Evolutionary conservation across 441 rosid species (phyloP).

Genomic region (Mallotus repandus): DNA sequence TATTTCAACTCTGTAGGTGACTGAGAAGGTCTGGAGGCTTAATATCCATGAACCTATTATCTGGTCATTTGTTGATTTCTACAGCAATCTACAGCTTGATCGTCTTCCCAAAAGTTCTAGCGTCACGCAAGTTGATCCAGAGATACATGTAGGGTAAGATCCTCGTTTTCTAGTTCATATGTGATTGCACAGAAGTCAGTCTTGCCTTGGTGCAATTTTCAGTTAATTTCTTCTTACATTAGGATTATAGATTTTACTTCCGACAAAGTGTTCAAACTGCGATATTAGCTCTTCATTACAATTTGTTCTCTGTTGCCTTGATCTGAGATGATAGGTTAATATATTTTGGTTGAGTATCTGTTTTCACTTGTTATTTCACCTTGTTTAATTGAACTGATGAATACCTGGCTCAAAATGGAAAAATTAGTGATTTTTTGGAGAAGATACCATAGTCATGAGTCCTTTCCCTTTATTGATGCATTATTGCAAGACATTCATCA

Average conservation of each 20-base stretch:
- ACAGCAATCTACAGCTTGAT: constrained; percentile 79
- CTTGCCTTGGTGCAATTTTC: background rate
- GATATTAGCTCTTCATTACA: background rate
- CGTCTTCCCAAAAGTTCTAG: constrained; percentile 74
- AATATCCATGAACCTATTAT: constrained; percentile 98
- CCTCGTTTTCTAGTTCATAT: constrained; percentile 21
- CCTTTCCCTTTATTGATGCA: background rate
- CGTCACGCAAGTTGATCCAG: constrained; percentile 93
- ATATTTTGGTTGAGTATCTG: background rate
- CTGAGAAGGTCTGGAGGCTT: constrained; percentile 88
- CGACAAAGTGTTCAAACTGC: too few species aligned
- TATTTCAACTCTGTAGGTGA: constrained; percentile 54
- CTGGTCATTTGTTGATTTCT: constrained; percentile 85
- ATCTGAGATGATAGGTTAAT: background rate
- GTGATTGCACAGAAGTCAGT: background rate
- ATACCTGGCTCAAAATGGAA: background rate
- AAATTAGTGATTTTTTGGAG: background rate
- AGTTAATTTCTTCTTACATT: too few species aligned
- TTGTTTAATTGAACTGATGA: constrained; percentile 11
- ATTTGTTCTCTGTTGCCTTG: constrained; percentile 2
- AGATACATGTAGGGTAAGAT: constrained; percentile 86
- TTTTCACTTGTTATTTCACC: constrained; percentile 10
- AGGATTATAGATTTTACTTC: background rate
- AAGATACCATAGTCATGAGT: constrained; percentile 2
- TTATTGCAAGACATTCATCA: too few species aligned